A percentile compares a stretch with the other conserved stretches of the same genome.
These are phyloP conservation scores for Bipolaris zeicola DNA, from an alignment of 2,329 filamentous ascomycete species.

Conservation along the genomic window DNA sequence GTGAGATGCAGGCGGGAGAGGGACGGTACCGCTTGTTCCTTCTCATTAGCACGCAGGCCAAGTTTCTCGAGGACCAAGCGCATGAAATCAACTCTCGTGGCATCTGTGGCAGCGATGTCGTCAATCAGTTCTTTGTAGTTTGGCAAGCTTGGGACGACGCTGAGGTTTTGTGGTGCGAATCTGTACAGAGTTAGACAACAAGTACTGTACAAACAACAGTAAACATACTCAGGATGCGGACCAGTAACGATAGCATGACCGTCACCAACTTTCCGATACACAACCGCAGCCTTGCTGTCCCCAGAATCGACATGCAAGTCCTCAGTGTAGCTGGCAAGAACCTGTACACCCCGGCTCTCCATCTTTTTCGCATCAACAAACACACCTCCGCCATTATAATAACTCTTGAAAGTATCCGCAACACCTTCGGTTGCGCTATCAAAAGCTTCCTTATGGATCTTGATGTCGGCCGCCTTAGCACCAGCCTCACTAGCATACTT, in stretches of 20 bases:
- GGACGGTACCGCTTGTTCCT: constrained; percentile 72
- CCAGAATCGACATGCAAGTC: constrained; percentile 78
- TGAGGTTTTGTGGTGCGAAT: constrained; percentile 80
- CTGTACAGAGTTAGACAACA: constrained; percentile 53
- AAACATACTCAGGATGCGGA: constrained; percentile 81
- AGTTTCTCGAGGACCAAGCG: constrained; percentile 80
- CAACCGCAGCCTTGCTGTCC: constrained; percentile 73
- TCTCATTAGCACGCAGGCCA: constrained; percentile 76
- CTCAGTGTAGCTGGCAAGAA: constrained; percentile 80
- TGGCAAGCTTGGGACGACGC: constrained; percentile 67
- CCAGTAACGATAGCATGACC: constrained; percentile 82
- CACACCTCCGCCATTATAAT: constrained; percentile 93
- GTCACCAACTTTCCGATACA: constrained; percentile 82
- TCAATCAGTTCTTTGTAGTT: constrained; percentile 74
- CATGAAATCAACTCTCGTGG: constrained; percentile 73
- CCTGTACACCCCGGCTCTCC: constrained; percentile 70
- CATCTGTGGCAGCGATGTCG: constrained; percentile 70
- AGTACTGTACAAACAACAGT: too few species aligned
- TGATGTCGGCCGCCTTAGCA: constrained; percentile 72
- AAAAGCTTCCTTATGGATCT: constrained; percentile 67
- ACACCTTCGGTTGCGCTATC: constrained; percentile 53
- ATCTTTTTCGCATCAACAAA: constrained; percentile 79
- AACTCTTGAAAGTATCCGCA: constrained; percentile 70
- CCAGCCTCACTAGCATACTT: constrained; percentile 87
- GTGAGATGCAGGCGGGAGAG: constrained; percentile 85